phyloP scores from a whole-genome alignment of 2,329 filamentous ascomycete genomes.

The Clonostachys rhizophaga region DNA sequence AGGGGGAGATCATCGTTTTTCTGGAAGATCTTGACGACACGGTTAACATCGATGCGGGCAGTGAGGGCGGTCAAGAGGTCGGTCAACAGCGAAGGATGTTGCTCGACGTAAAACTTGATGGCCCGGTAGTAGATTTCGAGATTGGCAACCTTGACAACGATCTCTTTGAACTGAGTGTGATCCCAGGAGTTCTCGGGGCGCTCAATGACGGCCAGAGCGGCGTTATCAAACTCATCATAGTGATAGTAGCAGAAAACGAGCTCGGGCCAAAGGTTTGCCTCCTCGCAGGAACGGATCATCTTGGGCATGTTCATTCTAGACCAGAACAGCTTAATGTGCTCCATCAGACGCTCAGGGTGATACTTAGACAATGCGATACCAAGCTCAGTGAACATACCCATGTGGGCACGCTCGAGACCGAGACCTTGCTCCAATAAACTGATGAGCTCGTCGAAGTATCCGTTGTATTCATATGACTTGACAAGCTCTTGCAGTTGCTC shows the following conservation, averaged over 20 bases:
- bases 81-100: constrained; percentile 93
- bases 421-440: constrained; percentile 89
- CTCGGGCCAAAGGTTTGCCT: constrained; percentile 95
- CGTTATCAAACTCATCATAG: constrained; percentile 98
- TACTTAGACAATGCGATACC: constrained; percentile 93
- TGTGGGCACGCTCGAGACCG: constrained; percentile 85
- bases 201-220: constrained; percentile 96
- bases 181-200: constrained; percentile 97
- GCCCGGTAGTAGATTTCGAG: constrained; percentile 98
- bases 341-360: constrained; percentile 93
- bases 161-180: constrained; percentile 99
- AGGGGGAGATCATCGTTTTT: constrained; percentile 97
- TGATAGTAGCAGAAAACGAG: constrained; percentile 97
- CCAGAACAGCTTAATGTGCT: constrained; percentile 99
- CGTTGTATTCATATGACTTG: constrained; percentile 93
- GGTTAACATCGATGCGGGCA: constrained; percentile 93
- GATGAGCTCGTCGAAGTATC: constrained; percentile 98
- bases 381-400: constrained; percentile 95
- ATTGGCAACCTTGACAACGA: constrained; percentile 95
- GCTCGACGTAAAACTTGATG: constrained; percentile 94
- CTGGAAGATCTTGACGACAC: constrained; percentile 98
- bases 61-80: constrained; percentile 90
- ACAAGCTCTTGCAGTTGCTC: constrained; percentile 91
- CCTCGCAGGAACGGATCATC: constrained; percentile 89
- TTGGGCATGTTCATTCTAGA: constrained; percentile 96